Evolutionary conservation across 495 filamentous ascomycete genomes (phyloP).

Genomic region (Halenospora varia): DNA sequence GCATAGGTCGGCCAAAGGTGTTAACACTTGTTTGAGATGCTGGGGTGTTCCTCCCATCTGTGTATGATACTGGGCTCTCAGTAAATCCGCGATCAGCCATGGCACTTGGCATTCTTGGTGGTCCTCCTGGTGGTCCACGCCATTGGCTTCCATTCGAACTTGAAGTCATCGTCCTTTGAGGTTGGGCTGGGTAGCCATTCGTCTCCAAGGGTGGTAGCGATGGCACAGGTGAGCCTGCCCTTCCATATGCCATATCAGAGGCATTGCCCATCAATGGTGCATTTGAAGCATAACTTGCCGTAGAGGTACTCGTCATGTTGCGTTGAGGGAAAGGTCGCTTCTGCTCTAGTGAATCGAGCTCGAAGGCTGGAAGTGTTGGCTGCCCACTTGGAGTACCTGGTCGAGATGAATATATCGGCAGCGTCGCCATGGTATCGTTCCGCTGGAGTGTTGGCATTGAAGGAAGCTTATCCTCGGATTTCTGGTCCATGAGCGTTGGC

Average conservation of each 20-base stretch:
- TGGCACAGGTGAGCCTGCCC: conserved; percentile 40
- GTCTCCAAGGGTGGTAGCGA: conserved; percentile 36
- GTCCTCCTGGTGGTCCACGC: conserved; percentile 5
- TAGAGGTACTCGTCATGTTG: conserved; percentile 31
- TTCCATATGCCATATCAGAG: conserved; percentile 54
- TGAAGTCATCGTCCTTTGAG: conserved; percentile 21
- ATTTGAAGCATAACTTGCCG: conserved; percentile 46
- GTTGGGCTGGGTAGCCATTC: conserved; percentile 29
- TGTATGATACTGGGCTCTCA: conserved; percentile 20
- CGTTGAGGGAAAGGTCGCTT: conserved; percentile 39
- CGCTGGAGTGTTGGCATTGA: conserved; percentile 57
- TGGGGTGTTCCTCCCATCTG: background rate
- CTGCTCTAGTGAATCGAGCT: conserved; percentile 40
- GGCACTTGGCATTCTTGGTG: conserved; percentile 22
- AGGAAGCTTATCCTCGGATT: conserved; percentile 49
- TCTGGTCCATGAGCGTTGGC: conserved; percentile 53
- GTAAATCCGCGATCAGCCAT: conserved; percentile 24
- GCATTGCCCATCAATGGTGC: conserved; percentile 55
- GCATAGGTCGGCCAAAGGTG: conserved; percentile 19
- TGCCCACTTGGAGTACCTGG: conserved; percentile 41
- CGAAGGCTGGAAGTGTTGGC: conserved; percentile 34
- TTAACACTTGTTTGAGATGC: conserved; percentile 2
- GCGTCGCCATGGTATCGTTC: conserved; percentile 62
- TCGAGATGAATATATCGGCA: conserved; percentile 57
- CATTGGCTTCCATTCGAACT: conserved; percentile 19